These are phyloP conservation scores for Tanacetum coccineum DNA, from an alignment of 129 eudicot species.

Conservation along the genomic window DNA sequence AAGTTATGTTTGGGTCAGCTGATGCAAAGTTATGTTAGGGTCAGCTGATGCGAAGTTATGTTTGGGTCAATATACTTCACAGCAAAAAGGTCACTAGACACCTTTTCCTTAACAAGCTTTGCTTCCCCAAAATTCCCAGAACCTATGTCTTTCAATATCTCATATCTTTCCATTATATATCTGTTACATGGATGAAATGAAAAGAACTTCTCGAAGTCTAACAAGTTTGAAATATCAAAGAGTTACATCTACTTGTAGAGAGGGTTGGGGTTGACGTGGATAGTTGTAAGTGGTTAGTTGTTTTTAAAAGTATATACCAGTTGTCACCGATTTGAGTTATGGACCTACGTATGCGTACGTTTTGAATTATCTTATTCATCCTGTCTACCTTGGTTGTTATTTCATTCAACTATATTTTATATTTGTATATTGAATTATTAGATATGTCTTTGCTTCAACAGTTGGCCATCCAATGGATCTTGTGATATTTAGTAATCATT, in stretches of 20 bases:
- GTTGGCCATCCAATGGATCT: slow-evolving; percentile 3
- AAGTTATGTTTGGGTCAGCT: no score
- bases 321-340: slow-evolving; percentile 19
- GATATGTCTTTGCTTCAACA: background rate
- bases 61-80: slow-evolving; percentile 71
- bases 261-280: slow-evolving; percentile 18
- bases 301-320: slow-evolving; percentile 4
- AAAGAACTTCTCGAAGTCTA: slow-evolving; percentile 9
- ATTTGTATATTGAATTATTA: no score
- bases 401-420: no score
- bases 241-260: slow-evolving; percentile 7
- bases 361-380: no score
- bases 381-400: no score
- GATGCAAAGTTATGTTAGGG: no score
- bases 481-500: background rate
- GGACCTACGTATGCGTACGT: slow-evolving; percentile 21
- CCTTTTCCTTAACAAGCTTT: slow-evolving; percentile 64
- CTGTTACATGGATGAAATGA: slow-evolving; percentile 3
- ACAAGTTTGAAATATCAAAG: background rate
- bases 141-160: slow-evolving; percentile 54
- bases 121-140: slow-evolving; percentile 79
- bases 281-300: slow-evolving; percentile 24
- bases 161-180: slow-evolving; percentile 61
- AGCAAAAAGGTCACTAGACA: slow-evolving; percentile 65
- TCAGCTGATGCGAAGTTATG: no score